Percentiles rank a stretch among this genome's conserved stretches.
phyloP scores from a whole-genome alignment of 2,329 filamentous ascomycete genomes.

The Scedosporium boydii region DNA sequence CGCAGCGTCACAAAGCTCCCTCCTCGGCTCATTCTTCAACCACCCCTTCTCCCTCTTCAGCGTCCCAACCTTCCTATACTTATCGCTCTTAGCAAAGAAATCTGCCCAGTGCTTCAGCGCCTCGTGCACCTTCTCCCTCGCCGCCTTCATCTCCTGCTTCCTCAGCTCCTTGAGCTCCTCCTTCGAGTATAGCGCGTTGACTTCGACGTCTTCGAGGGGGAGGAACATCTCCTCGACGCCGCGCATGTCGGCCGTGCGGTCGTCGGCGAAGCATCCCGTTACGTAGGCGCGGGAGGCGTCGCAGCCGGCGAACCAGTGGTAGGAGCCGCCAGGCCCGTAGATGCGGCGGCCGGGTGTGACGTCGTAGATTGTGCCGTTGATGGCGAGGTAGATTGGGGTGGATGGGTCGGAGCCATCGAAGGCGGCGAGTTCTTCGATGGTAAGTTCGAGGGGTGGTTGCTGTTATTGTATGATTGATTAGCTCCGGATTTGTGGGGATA shows the following conservation, averaged over 20 bases:
- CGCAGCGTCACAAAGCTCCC: conserved; percentile 62
- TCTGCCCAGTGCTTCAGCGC: conserved; percentile 71
- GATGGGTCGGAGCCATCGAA: conserved; percentile 70
- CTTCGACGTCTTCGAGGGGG: conserved; percentile 49
- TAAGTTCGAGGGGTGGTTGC: conserved; percentile 58
- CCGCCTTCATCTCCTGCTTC: conserved; percentile 54
- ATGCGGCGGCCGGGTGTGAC: conserved; percentile 58
- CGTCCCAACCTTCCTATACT: conserved; percentile 73
- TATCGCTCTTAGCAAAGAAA: conserved; percentile 71
- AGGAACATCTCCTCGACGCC: conserved; percentile 83
- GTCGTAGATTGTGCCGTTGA: conserved; percentile 83
- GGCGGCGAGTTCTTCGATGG: conserved; percentile 59
- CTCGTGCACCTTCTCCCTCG: conserved; percentile 54
- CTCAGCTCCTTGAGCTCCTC: conserved; percentile 43
- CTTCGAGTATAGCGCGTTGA: conserved; percentile 49
- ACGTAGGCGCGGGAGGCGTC: conserved; percentile 86
- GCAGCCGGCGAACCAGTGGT: conserved; percentile 75
- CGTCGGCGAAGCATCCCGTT: conserved; percentile 84
- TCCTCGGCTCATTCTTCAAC: conserved; percentile 51
- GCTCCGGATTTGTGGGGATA: background rate
- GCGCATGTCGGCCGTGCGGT: conserved; percentile 73
- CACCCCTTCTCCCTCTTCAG: conserved; percentile 54
- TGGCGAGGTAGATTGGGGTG: conserved; percentile 79
- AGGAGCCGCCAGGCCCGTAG: conserved; percentile 79
- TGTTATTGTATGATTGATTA: conserved; percentile 22